Percentiles rank a stretch among this genome's conserved stretches.
phyloP scores from a whole-genome alignment of 305 asterid species.

The Petunia hybrid region DNA sequence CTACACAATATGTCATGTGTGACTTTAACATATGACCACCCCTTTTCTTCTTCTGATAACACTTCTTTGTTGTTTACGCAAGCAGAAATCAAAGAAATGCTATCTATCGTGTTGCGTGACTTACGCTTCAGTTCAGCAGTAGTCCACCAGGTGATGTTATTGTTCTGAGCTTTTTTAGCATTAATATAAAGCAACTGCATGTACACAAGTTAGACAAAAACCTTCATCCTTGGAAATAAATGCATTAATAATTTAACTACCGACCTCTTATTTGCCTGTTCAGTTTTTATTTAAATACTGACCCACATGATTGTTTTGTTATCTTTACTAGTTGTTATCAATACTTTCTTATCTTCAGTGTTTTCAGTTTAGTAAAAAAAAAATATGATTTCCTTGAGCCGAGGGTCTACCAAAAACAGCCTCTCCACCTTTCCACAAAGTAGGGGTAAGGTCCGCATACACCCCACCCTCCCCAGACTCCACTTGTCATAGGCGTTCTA shows the following conservation, averaged over 20 bases:
- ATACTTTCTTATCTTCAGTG: too few species aligned
- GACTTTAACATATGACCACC: constrained; percentile 24
- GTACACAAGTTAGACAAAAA: background rate
- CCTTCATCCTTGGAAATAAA: background rate
- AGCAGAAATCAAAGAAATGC: constrained; percentile 89
- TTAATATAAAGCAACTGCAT: constrained; percentile 2
- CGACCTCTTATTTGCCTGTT: too few species aligned
- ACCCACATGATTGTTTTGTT: background rate
- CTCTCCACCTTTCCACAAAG: too few species aligned
- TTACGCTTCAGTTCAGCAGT: constrained; percentile 83
- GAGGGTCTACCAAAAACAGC: too few species aligned
- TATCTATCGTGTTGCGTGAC: constrained; percentile 83
- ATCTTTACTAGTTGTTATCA: too few species aligned
- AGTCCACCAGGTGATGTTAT: constrained; percentile 82
- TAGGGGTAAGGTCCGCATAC: too few species aligned
- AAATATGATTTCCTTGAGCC: too few species aligned
- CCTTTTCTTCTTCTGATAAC: background rate
- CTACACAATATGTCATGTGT: background rate
- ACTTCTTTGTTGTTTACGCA: constrained; percentile 38
- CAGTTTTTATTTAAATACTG: too few species aligned
- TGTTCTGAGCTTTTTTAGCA: background rate
- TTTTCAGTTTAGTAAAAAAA: too few species aligned
- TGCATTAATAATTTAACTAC: background rate
- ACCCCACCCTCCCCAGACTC: too few species aligned
- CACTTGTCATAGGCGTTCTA: background rate